phyloP scores from a whole-genome alignment of 371 early-diverging fungal genomes.

The Mortierella sp. region DNA sequence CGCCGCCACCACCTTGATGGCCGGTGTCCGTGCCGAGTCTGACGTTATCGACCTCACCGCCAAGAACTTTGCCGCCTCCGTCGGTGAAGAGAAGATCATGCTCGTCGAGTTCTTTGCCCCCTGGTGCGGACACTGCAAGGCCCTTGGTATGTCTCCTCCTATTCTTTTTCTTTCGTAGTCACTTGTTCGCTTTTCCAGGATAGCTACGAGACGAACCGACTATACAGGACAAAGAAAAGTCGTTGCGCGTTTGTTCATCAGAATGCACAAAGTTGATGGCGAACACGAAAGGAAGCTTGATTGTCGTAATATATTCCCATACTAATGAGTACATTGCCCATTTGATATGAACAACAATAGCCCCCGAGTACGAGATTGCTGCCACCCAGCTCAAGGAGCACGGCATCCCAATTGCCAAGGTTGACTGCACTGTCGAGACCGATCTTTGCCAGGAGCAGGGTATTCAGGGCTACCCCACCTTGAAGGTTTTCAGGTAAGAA shows the following conservation, averaged over 20 bases:
- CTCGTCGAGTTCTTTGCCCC: slow-evolving; percentile 97
- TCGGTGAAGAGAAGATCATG: slow-evolving; percentile 76
- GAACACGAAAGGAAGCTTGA: background rate
- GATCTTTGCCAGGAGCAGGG: slow-evolving; percentile 85
- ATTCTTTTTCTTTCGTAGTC: background rate
- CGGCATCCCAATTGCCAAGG: slow-evolving; percentile 87
- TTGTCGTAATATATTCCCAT: too few species aligned
- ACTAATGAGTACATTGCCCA: background rate
- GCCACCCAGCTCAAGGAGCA: slow-evolving; percentile 83
- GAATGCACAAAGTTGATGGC: background rate
- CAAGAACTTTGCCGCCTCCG: slow-evolving; percentile 73
- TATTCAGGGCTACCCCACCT: slow-evolving; percentile 93
- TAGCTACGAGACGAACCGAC: background rate
- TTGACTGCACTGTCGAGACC: slow-evolving; percentile 94
- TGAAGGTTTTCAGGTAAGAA: slow-evolving; percentile 84
- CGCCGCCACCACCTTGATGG: slow-evolving; percentile 47
- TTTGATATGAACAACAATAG: slow-evolving; percentile 56
- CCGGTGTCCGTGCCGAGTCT: slow-evolving; percentile 59
- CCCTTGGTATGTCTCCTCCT: slow-evolving; percentile 67
- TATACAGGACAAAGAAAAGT: background rate
- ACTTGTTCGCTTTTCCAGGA: background rate
- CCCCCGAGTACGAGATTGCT: slow-evolving; percentile 94
- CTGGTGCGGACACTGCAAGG: slow-evolving; percentile 97
- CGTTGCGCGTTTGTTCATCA: background rate
- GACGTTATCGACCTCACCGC: slow-evolving; percentile 81